These are phyloP conservation scores for Solanum lycopersicoides DNA, from an alignment of 257 asterid genomes.

Conservation along the genomic window DNA sequence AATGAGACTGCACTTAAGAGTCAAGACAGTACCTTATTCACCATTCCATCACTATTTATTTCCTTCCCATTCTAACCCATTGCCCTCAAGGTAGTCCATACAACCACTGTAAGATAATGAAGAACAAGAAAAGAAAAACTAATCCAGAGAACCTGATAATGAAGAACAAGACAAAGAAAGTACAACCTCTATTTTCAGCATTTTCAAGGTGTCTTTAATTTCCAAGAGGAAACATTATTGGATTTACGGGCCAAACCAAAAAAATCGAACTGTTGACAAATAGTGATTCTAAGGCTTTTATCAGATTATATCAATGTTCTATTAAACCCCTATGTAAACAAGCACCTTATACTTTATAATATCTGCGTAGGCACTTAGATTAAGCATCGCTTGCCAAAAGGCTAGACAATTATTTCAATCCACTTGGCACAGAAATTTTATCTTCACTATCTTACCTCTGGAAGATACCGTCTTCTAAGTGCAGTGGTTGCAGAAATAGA, in stretches of 20 bases:
- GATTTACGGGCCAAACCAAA: background rate
- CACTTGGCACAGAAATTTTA: background rate
- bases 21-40: background rate
- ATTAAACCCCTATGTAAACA: background rate
- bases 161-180: background rate
- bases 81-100: background rate
- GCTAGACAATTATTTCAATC: background rate
- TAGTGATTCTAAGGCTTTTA: background rate
- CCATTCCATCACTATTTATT: background rate
- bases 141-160: background rate
- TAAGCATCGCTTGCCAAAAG: background rate
- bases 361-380: background rate
- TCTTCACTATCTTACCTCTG: background rate
- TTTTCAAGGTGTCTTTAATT: background rate
- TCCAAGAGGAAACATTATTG: background rate
- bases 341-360: background rate
- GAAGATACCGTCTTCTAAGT: background rate
- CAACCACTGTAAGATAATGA: background rate
- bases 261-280: background rate
- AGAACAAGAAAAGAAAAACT: background rate
- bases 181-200: background rate
- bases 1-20: background rate
- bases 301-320: background rate
- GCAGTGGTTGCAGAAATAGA: background rate
- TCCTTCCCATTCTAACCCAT: background rate